These are phyloP conservation scores for Alternaria triticimaculans DNA, from an alignment of 2,329 filamentous ascomycete species.

Conservation along the genomic window DNA sequence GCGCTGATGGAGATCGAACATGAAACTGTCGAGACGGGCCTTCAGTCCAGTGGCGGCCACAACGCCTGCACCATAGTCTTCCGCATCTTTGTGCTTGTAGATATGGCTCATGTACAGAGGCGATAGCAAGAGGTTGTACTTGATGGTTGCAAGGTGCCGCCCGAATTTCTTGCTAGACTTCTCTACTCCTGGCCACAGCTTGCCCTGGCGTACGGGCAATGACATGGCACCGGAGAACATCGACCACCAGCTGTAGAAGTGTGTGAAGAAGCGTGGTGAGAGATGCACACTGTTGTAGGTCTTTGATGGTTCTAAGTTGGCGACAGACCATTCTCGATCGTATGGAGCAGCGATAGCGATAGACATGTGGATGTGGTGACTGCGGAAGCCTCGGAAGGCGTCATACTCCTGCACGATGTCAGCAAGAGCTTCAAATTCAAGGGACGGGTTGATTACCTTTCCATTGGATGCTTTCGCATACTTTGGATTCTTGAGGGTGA, in stretches of 20 bases:
- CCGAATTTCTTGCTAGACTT: conserved; percentile 99
- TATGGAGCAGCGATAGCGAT: conserved; percentile 87
- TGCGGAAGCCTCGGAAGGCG: conserved; percentile 95
- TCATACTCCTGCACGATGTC: conserved; percentile 69
- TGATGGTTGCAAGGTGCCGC: conserved; percentile 95
- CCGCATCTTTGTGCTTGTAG: conserved; percentile 96
- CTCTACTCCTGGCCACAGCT: conserved; percentile 87
- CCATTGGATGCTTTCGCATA: conserved; percentile 67
- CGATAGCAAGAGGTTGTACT: conserved; percentile 92
- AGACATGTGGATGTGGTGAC: conserved; percentile 94
- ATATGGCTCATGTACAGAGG: conserved; percentile 95
- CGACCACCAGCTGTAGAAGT: conserved; percentile 98
- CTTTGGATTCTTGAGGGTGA: conserved; percentile 81
- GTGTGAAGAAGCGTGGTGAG: conserved; percentile 94
- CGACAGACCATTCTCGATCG: conserved; percentile 83
- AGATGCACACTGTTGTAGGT: conserved; percentile 98
- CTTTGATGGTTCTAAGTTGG: conserved; percentile 75
- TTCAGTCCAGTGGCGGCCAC: conserved; percentile 97
- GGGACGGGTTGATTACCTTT: conserved; percentile 35
- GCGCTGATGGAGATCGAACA: conserved; percentile 93
- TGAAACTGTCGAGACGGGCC: conserved; percentile 93
- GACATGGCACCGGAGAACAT: conserved; percentile 96
- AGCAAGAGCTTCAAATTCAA: conserved; percentile 7
- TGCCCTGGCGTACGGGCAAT: conserved; percentile 89
- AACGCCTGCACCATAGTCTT: conserved; percentile 78